A percentile compares a stretch with the other conserved stretches of the same genome.
Evolutionary conservation across 371 early-diverging fungal genomes (phyloP).

Genomic region (Coemansia sp.): DNA sequence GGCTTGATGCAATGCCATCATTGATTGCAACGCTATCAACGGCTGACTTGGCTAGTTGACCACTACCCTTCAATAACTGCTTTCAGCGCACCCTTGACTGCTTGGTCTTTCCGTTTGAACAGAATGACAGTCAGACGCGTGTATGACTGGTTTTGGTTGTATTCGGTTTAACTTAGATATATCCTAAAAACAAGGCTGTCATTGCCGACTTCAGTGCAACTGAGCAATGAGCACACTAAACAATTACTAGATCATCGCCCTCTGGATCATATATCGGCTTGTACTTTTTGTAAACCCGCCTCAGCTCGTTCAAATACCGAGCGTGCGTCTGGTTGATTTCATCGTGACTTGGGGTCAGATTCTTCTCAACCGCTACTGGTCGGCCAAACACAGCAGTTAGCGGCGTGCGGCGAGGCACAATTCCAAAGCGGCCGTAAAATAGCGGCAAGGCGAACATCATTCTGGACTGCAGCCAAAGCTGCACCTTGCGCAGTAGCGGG

Average conservation of each 20-base stretch:
- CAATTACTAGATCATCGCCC: slow-evolving; percentile 38
- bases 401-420: slow-evolving; percentile 61
- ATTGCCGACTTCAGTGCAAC: neutral
- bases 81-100: too few species aligned
- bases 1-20: too few species aligned
- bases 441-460: slow-evolving; percentile 72
- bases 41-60: too few species aligned
- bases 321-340: slow-evolving; percentile 64
- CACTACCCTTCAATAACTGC: too few species aligned
- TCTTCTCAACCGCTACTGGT: slow-evolving; percentile 61
- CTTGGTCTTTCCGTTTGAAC: too few species aligned
- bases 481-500: slow-evolving; percentile 58
- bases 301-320: slow-evolving; percentile 63
- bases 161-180: too few species aligned
- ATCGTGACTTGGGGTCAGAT: slow-evolving; percentile 61
- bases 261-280: slow-evolving; percentile 64
- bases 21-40: too few species aligned
- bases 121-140: too few species aligned
- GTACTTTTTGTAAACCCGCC: slow-evolving; percentile 63
- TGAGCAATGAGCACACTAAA: neutral
- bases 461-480: slow-evolving; percentile 60
- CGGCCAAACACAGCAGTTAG: slow-evolving; percentile 63
- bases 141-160: too few species aligned
- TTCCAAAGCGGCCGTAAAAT: slow-evolving; percentile 69
- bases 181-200: too few species aligned